Evolutionary conservation across 257 asterid species (phyloP).

Genomic region (Voacanga thouarsii): DNA sequence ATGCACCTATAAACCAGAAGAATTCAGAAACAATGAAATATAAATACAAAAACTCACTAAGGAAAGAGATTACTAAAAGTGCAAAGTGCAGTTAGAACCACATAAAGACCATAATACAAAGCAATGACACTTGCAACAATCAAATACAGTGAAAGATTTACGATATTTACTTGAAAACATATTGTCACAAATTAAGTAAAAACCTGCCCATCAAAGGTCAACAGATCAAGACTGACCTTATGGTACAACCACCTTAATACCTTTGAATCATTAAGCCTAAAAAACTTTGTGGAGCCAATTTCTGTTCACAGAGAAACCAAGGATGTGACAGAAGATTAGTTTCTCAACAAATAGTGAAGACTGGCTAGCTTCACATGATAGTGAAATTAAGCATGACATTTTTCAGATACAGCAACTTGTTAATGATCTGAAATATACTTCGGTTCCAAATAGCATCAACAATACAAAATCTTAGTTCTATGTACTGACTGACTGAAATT

Average conservation of each 20-base stretch:
- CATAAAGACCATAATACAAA: neutral
- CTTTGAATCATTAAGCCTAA: conserved; percentile 85
- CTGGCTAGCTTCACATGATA: neutral
- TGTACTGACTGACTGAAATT: neutral
- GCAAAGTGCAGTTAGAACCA: neutral
- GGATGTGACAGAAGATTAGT: neutral
- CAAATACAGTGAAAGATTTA: neutral
- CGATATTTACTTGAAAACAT: conserved; percentile 3
- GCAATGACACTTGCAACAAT: neutral
- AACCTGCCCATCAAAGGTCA: conserved; percentile 6
- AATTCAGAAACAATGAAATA: conserved; percentile 7
- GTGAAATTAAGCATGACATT: neutral
- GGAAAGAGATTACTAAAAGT: neutral
- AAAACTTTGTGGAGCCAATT: conserved; percentile 70
- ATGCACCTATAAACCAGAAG: conserved; percentile 48
- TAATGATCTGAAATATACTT: neutral
- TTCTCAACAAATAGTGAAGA: neutral
- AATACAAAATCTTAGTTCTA: neutral
- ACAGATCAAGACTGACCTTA: conserved; percentile 58
- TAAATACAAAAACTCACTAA: neutral
- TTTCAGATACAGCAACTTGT: neutral
- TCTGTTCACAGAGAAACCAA: conserved; percentile 46
- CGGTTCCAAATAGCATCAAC: neutral
- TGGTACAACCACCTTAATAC: conserved; percentile 77
- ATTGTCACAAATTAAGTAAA: neutral